These are phyloP conservation scores for Acer saccharum DNA, from an alignment of 345 rosid species.

Conservation along the genomic window DNA sequence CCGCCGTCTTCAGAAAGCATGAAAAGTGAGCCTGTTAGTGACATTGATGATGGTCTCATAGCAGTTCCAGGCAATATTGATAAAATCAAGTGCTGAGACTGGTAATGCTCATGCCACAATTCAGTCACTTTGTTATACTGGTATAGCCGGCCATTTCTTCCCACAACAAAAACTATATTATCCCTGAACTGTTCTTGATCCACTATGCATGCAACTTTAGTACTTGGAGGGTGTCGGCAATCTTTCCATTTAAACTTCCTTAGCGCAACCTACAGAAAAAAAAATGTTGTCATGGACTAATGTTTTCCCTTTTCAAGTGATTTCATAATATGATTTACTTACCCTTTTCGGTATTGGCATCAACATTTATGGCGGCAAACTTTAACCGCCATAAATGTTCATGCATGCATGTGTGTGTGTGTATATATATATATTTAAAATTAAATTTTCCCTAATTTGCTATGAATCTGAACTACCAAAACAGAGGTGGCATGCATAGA, in stretches of 20 bases:
- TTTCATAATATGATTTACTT: background rate
- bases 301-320: background rate
- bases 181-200: slow-evolving; percentile 66
- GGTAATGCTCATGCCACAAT: slow-evolving; percentile 71
- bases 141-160: slow-evolving; percentile 51
- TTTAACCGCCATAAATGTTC: background rate
- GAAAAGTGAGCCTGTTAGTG: slow-evolving; percentile 64
- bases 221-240: slow-evolving; percentile 50
- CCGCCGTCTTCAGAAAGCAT: slow-evolving; percentile 64
- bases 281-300: slow-evolving; percentile 3
- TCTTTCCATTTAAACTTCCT: slow-evolving; percentile 71
- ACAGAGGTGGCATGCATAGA: background rate
- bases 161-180: slow-evolving; percentile 52
- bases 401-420: background rate
- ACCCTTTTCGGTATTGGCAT: background rate
- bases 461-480: background rate
- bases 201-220: slow-evolving; percentile 56
- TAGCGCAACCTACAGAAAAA: slow-evolving; percentile 47
- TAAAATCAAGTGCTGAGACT: slow-evolving; percentile 59
- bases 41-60: slow-evolving; percentile 41
- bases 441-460: background rate
- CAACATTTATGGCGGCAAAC: background rate
- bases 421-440: background rate
- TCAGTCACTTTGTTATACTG: slow-evolving; percentile 69
- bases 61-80: slow-evolving; percentile 54